A percentile compares a stretch with the other conserved stretches of the same genome.
These are phyloP conservation scores for Castanea sativa DNA, from an alignment of 306 rosid species.

Conservation along the genomic window DNA sequence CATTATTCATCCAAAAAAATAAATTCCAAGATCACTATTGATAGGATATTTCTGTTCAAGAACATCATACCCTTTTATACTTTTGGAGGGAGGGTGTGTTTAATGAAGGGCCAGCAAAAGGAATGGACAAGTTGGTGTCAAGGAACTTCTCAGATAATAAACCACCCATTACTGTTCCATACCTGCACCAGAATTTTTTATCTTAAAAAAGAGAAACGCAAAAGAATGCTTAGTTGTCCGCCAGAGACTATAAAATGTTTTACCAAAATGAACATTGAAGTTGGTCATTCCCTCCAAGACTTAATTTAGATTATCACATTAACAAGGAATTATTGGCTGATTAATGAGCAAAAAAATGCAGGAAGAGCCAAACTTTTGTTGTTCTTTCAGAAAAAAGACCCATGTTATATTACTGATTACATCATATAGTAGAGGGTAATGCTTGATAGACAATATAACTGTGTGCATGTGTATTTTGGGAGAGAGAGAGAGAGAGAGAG, in stretches of 20 bases:
- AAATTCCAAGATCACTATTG: slow-evolving; percentile 9
- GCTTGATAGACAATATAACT: not conserved
- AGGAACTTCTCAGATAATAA: slow-evolving; percentile 88
- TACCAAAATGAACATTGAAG: not conserved
- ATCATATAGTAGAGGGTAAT: not conserved
- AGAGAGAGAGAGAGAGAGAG: slow-evolving; percentile 22
- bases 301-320: not conserved
- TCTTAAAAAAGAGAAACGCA: slow-evolving; percentile 8
- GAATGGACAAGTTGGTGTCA: slow-evolving; percentile 77
- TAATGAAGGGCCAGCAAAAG: slow-evolving; percentile 83
- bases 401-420: not conserved
- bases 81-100: slow-evolving; percentile 95
- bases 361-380: not conserved
- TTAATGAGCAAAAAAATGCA: not conserved
- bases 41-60: slow-evolving; percentile 3
- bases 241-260: not conserved
- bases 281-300: not conserved
- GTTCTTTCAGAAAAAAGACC: not conserved
- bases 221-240: not conserved
- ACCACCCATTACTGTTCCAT: slow-evolving; percentile 97
- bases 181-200: slow-evolving; percentile 53
- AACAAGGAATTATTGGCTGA: not conserved
- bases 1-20: not conserved
- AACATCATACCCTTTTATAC: slow-evolving; percentile 74
- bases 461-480: not conserved